These are phyloP conservation scores for Didymella lethalis DNA, from an alignment of 2,329 filamentous ascomycete species.

Conservation along the genomic window DNA sequence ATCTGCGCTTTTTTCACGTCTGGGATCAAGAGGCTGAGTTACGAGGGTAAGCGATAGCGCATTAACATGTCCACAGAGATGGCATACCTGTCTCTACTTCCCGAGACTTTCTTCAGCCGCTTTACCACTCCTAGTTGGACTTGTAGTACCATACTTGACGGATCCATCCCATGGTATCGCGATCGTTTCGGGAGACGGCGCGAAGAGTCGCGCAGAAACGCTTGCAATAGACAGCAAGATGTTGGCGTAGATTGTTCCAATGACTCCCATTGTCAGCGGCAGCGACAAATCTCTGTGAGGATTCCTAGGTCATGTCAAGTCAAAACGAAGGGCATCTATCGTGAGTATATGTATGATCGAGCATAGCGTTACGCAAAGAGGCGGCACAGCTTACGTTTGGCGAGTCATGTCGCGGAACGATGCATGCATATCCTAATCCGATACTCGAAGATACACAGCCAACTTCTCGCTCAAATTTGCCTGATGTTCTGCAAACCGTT, in stretches of 20 bases:
- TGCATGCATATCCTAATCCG: background rate
- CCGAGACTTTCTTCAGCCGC: background rate
- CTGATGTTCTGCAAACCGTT: background rate
- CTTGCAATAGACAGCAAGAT: slow-evolving; percentile 12
- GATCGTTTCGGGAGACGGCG: background rate
- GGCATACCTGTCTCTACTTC: background rate
- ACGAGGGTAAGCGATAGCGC: background rate
- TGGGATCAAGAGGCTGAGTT: background rate
- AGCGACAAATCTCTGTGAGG: background rate
- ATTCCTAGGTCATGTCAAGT: too few relatives aligned
- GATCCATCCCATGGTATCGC: background rate
- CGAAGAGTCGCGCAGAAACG: slow-evolving; percentile 12
- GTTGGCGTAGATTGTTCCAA: slow-evolving; percentile 11
- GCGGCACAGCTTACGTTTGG: slow-evolving; percentile 12
- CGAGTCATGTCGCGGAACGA: slow-evolving; percentile 5
- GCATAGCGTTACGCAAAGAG: slow-evolving; percentile 11
- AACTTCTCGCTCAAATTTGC: background rate
- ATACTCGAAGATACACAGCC: background rate
- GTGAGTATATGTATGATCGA: slow-evolving; percentile 2
- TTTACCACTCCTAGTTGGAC: background rate
- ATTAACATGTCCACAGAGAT: background rate
- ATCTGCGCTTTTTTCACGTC: background rate
- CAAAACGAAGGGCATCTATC: background rate
- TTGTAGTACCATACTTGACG: background rate
- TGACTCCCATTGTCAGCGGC: slow-evolving; percentile 2